These are phyloP conservation scores for Phytopythium delawarense DNA, from an alignment of 352 stramenopile genomes.

Conservation along the genomic window DNA sequence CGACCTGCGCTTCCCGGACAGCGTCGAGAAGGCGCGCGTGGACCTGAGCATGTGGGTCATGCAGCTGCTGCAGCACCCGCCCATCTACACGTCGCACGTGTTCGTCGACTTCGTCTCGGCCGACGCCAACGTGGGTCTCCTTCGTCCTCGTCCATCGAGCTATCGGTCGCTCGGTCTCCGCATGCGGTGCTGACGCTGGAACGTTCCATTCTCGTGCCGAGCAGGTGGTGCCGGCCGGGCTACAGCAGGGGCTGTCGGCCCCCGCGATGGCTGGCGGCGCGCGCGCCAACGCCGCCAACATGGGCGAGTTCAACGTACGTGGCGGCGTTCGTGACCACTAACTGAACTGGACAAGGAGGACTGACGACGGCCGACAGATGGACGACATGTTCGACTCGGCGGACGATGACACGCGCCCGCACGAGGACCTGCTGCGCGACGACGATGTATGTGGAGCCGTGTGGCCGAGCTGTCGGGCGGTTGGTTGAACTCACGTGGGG, in stretches of 20 bases:
- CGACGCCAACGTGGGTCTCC: constrained; percentile 60
- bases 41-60: constrained; percentile 81
- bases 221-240: constrained; percentile 36
- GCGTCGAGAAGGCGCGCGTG: constrained; percentile 62
- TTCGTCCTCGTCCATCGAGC: background rate
- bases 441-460: constrained; percentile 34
- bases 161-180: background rate
- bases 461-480: background rate
- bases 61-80: constrained; percentile 71
- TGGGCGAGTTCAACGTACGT: constrained; percentile 75
- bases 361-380: background rate
- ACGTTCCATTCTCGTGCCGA: background rate
- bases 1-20: constrained; percentile 62
- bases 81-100: constrained; percentile 79
- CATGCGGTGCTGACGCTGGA: background rate
- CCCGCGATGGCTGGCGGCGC: constrained; percentile 9
- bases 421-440: constrained; percentile 42
- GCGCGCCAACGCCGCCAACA: constrained; percentile 33
- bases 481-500: constrained; percentile 5
- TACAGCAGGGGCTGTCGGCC: constrained; percentile 32
- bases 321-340: background rate
- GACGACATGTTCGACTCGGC: constrained; percentile 33
- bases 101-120: constrained; percentile 80
- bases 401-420: constrained; percentile 48
- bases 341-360: background rate